These are phyloP conservation scores for Serendipita sp. DNA, from an alignment of 768 basidiomycete genomes.

Conservation along the genomic window DNA sequence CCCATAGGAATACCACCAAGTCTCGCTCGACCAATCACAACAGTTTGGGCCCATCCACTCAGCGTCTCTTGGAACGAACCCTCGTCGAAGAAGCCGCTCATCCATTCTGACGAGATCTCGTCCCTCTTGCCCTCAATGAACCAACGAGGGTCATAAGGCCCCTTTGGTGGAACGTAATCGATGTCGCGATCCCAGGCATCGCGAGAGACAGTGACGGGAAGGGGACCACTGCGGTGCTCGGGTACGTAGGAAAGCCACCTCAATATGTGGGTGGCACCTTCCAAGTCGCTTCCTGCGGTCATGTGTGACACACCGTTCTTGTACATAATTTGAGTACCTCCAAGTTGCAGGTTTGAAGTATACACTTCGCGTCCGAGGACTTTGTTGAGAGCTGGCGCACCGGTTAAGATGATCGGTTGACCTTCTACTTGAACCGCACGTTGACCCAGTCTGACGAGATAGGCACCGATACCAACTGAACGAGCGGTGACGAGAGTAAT, in stretches of 20 bases:
- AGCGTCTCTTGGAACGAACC: conserved; percentile 97
- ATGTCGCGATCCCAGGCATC: conserved; percentile 91
- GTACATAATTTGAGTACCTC: conserved; percentile 99
- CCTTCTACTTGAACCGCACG: conserved; percentile 98
- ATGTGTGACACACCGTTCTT: conserved; percentile 98
- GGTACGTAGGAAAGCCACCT: conserved; percentile 94
- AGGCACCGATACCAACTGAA: conserved; percentile 97
- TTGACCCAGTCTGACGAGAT: conserved; percentile 94
- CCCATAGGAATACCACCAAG: conserved; percentile 95
- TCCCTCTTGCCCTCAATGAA: conserved; percentile 91
- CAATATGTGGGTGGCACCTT: conserved; percentile 85
- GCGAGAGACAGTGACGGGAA: conserved; percentile 57
- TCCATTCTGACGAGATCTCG: conserved; percentile 57
- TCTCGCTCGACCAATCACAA: conserved; percentile 84
- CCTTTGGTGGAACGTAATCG: conserved; percentile 78
- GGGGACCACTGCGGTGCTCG: conserved; percentile 54
- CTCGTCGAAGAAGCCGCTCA: conserved; percentile 90
- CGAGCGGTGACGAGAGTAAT: conserved; percentile 97
- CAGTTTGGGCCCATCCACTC: conserved; percentile 98
- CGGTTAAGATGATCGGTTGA: conserved; percentile 97
- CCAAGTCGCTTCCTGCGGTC: conserved; percentile 85
- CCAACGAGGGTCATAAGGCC: conserved; percentile 93
- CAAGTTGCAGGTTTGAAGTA: conserved; percentile 94
- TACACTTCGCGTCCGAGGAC: conserved; percentile 98
- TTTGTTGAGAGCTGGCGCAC: conserved; percentile 93